Base-by-base conservation (phyloP, 495 filamentous ascomycete species). In the Penicillium silybi region DNA sequence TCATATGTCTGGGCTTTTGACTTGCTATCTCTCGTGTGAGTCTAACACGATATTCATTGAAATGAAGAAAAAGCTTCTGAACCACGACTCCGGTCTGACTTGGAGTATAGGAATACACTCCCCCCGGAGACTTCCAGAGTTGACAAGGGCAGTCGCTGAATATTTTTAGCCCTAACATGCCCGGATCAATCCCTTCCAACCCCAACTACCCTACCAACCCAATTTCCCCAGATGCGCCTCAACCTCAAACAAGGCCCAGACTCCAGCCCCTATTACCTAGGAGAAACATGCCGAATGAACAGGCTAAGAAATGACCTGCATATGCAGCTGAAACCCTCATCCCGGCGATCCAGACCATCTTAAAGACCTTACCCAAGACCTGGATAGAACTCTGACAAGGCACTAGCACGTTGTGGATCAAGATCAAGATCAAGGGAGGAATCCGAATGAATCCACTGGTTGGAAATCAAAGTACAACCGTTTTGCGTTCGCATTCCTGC, bases 401-500 rank as follows among this genome's bases (percentile, higher is more conserved):
- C 22, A 23, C 3, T 10, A 32, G 8, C 26, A 32, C 3, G 15
- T 19, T 3, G 7, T 41, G 17, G 15, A 40, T 34, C 13, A 23
- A 6, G 22, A 1, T 26, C 4, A 19, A 1, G 9, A 20, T 13
- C 1, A 15, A 38, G 26, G 13, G 46, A 2, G 2, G 1, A 2
- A 20, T 45, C 35, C 41, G 39, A 53, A 15, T 44, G 35, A 42
- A 20, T 18, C 35, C 46, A 45, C 47, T 59, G 32, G 35, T 6
- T 32, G 41, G 40, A 22, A 43, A 38, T 15, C 29, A 41, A 29
- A 43, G 37, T 37, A 26, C 29, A 46, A 52, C 48, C 39, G 52
- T 57, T 53, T 43, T 37, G 53, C 51, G 62, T 62, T 64, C 56
- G 62, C 54, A 54, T 39, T 49, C n/a, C 52, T 59, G 50, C 54